Conservation (phyloP, 805 yeast genomes). For the Yarrowia deformans region DNA sequence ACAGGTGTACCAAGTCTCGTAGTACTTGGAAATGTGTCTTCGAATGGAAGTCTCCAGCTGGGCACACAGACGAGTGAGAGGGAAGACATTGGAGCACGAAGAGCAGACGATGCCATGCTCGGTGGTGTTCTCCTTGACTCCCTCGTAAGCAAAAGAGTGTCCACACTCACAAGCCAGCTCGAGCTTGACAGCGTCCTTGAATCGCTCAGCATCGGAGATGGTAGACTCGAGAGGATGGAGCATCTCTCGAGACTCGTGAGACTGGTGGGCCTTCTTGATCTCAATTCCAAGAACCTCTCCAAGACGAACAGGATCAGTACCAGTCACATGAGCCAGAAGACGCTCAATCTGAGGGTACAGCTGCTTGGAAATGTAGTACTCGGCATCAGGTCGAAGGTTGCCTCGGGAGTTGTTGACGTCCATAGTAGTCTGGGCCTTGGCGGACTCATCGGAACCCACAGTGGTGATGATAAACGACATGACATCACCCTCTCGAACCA, state of each 20-base stretch:
- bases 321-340: slow-evolving; percentile 82
- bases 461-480: slow-evolving; percentile 82
- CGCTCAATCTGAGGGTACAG: slow-evolving; percentile 90
- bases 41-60: slow-evolving; percentile 82
- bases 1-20: slow-evolving; percentile 86
- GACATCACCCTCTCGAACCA: slow-evolving; percentile 86
- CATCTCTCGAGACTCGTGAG: slow-evolving; percentile 39
- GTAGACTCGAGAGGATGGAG: slow-evolving; percentile 82
- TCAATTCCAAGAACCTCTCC: slow-evolving; percentile 83
- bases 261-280: slow-evolving; percentile 56
- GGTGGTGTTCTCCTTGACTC: slow-evolving; percentile 65
- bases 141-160: slow-evolving; percentile 69
- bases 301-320: slow-evolving; percentile 79
- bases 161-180: slow-evolving; percentile 69
- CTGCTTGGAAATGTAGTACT: slow-evolving; percentile 85
- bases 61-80: slow-evolving; percentile 63
- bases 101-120: slow-evolving; percentile 76
- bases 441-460: slow-evolving; percentile 50
- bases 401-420: slow-evolving; percentile 63
- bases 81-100: slow-evolving; percentile 62
- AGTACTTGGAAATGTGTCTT: slow-evolving; percentile 72
- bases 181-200: slow-evolving; percentile 66
- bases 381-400: slow-evolving; percentile 71
- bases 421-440: slow-evolving; percentile 71
- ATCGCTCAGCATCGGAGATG: slow-evolving; percentile 81